Percentiles rank a stretch among this genome's conserved stretches.
These are phyloP conservation scores for Cyberlindnera galapagoensis DNA, from an alignment of 805 yeast species.

Conservation along the genomic window DNA sequence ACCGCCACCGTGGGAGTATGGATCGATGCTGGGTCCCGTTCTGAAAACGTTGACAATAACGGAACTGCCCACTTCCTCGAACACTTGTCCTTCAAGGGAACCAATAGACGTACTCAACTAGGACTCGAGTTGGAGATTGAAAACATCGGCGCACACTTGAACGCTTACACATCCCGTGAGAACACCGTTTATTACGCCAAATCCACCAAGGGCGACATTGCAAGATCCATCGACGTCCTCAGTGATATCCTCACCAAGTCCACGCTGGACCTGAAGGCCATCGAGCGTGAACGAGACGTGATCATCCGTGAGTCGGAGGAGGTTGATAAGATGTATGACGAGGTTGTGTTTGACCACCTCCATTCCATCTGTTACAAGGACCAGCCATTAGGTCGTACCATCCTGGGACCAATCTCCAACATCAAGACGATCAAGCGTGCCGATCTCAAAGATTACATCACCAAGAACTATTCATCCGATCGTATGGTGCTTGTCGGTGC, in stretches of 20 bases:
- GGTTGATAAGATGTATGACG: conserved; percentile 97
- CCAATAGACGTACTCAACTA: conserved; percentile 70
- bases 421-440: conserved; percentile 71
- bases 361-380: conserved; percentile 87
- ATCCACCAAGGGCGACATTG: conserved; percentile 72
- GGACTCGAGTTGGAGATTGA: conserved; percentile 89
- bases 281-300: conserved; percentile 94
- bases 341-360: conserved; percentile 93
- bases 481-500: conserved; percentile 98
- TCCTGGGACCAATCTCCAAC: conserved; percentile 87
- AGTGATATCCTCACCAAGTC: conserved; percentile 87
- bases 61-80: conserved; percentile 98
- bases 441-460: conserved; percentile 75
- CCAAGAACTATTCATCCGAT: conserved; percentile 87
- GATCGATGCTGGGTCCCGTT: conserved; percentile 98
- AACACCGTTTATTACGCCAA: conserved; percentile 96
- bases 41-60: conserved; percentile 75
- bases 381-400: conserved; percentile 95
- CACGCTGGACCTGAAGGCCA: conserved; percentile 72
- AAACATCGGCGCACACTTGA: conserved; percentile 92
- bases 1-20: conserved; percentile 98
- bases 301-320: conserved; percentile 95
- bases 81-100: conserved; percentile 95
- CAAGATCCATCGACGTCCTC: conserved; percentile 79
- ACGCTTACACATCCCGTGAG: conserved; percentile 98